Evolutionary conservation across 768 basidiomycete species (phyloP), one percentile per base, ranked within the genome.

Genomic region (Pulveroboletus sp.): DNA sequence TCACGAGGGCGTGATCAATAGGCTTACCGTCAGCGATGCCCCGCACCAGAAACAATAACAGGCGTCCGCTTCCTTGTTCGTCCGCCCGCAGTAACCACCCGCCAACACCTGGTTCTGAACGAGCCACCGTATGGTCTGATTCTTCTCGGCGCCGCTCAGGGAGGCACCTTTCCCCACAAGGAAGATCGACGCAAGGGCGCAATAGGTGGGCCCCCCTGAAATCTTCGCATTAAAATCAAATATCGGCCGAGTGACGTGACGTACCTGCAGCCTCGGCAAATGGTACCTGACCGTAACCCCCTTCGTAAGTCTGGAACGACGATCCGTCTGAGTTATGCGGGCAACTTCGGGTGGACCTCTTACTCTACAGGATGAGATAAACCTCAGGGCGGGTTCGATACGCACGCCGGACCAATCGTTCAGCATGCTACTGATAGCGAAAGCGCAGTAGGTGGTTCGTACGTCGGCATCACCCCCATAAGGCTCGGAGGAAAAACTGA

Each of bases 21-120:
- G n/a, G 64, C 79, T 44, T 54, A 94, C 94, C 62, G 78, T 68
- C 10, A 97, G 68, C 0, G 89, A 76, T 9, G 84, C 93, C 4
- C 89, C 86, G 57, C 86, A 87, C 95, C 95, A 99, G 67, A 96
- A 98, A 55, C 89, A 90, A 68, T 99, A 99, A 65, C 95, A 99
- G 3, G 93, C 89, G 55, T 98, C 95, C 6, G 86, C 79, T 5
- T 77, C 73, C 70, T 99, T 99, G 50, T 82, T 85, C 2, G 92
- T 92, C 20, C 95, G 78, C 2, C 95, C 95, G 57, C 86, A 74
- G 62, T 93, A 96, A 0, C 95, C 95, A 0, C 92, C 92, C 1
- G 74, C 73, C 0, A 59, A 52, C 39, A 79, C 73, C 63, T 69
- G 93, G 43, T 86, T 88, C 38, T 82, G 78, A 14, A 83, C 53